Percentiles rank a stretch among this genome's conserved stretches.
Conservation (phyloP, 2,329 filamentous ascomycete genomes). For the Fusarium bactridioides region DNA sequence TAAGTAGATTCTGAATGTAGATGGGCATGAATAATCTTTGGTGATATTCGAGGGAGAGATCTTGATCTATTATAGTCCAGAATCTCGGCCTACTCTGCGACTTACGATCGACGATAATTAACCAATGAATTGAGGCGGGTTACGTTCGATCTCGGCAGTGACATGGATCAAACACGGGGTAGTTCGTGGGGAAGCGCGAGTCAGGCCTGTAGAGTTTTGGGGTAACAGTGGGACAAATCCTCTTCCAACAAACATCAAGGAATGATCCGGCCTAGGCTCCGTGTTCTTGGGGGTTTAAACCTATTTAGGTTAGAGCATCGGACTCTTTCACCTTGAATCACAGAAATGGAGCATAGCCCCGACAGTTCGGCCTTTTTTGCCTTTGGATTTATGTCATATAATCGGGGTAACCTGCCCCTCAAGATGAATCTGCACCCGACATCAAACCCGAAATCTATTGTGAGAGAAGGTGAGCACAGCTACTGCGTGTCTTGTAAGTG, state of each 20-base stretch:
- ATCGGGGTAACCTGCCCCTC: conserved; percentile 7
- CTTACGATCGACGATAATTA: not conserved
- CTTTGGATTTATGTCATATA: not conserved
- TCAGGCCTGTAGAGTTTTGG: not conserved
- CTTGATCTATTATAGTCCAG: not conserved
- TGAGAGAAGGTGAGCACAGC: not conserved
- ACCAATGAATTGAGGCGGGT: not conserved
- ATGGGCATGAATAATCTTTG: not conserved
- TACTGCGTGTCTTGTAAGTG: conserved; percentile 6
- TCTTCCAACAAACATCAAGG: not conserved
- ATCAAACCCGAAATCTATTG: not conserved
- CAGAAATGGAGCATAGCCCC: not conserved
- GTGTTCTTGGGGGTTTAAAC: accelerated
- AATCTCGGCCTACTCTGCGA: not conserved
- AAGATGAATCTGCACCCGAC: not conserved
- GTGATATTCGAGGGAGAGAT: not conserved
- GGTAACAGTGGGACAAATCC: not conserved
- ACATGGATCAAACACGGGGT: conserved; percentile 1
- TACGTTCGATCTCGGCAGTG: not conserved
- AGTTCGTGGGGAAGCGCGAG: not conserved
- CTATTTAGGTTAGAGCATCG: not conserved
- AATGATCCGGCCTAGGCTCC: not conserved
- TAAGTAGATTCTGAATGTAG: not conserved
- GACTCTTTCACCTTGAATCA: not conserved
- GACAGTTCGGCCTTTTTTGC: not conserved